phyloP scores from a whole-genome alignment of 495 filamentous ascomycete species.

The Penicillium paradoxum region DNA sequence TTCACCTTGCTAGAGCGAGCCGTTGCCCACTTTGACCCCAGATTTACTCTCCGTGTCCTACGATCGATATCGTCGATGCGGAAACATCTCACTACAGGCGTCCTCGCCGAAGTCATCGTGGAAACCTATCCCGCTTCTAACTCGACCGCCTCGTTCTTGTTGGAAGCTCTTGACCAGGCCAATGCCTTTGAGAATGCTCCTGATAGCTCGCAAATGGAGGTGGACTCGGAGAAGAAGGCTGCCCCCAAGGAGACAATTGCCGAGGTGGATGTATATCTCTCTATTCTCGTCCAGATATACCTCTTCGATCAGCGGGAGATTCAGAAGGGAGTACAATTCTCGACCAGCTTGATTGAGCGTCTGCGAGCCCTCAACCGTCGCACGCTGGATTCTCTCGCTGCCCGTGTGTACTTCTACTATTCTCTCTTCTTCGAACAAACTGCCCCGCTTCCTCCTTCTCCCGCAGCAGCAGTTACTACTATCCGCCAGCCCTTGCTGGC shows the following conservation, averaged over 20 bases:
- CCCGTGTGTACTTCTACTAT: slow-evolving; percentile 97
- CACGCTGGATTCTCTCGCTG: slow-evolving; percentile 87
- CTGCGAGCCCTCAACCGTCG: slow-evolving; percentile 87
- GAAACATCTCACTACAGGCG: slow-evolving; percentile 77
- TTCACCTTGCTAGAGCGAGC: slow-evolving; percentile 87
- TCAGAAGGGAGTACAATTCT: slow-evolving; percentile 77
- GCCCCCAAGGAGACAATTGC: slow-evolving; percentile 68
- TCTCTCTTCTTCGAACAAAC: slow-evolving; percentile 89
- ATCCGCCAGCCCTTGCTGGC: slow-evolving; percentile 83
- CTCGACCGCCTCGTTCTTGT: slow-evolving; percentile 60
- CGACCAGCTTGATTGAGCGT: slow-evolving; percentile 69
- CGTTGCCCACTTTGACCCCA: slow-evolving; percentile 86
- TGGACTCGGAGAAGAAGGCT: slow-evolving; percentile 57
- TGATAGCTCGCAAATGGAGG: slow-evolving; percentile 64
- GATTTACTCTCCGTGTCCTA: slow-evolving; percentile 89
- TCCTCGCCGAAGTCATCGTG: slow-evolving; percentile 73
- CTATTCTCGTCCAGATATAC: slow-evolving; percentile 83
- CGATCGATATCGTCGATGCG: slow-evolving; percentile 93
- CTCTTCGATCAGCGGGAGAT: slow-evolving; percentile 79
- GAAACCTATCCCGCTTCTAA: slow-evolving; percentile 69
- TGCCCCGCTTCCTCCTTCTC: slow-evolving; percentile 78
- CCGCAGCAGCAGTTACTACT: slow-evolving; percentile 72
- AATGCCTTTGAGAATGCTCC: slow-evolving; percentile 54
- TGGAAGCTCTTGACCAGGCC: slow-evolving; percentile 61
- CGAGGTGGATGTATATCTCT: slow-evolving; percentile 88